Evolutionary conservation across 768 basidiomycete genomes (phyloP).

Genomic region (Pisolithus tinctorius): DNA sequence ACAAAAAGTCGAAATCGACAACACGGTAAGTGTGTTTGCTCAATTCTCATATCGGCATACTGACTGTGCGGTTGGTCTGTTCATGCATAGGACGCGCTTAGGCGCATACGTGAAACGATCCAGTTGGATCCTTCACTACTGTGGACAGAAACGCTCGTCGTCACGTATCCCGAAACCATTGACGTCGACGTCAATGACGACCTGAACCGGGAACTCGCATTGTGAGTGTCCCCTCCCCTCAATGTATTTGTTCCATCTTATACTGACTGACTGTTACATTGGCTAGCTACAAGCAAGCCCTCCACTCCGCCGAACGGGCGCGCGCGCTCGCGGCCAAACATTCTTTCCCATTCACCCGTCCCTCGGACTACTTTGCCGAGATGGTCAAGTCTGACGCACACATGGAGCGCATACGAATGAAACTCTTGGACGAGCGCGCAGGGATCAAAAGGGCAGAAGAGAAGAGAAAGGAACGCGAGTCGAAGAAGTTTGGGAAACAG

Average conservation of each 20-base stretch:
- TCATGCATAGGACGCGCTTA: conserved; percentile 56
- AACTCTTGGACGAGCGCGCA: conserved; percentile 81
- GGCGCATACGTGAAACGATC: conserved; percentile 74
- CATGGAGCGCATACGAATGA: conserved; percentile 94
- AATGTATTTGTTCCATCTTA: neutral
- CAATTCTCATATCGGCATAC: neutral
- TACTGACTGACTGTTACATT: neutral
- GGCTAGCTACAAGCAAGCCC: conserved; percentile 88
- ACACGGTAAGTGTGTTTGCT: conserved; percentile 46
- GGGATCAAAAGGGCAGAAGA: conserved; percentile 89
- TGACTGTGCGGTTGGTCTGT: neutral
- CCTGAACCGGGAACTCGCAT: conserved; percentile 89
- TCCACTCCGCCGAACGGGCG: conserved; percentile 75
- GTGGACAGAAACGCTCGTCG: conserved; percentile 78
- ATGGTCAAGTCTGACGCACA: conserved; percentile 98
- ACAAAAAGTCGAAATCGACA: conserved; percentile 67
- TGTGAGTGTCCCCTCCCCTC: conserved; percentile 48
- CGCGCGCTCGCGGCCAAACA: conserved; percentile 71
- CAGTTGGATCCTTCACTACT: conserved; percentile 66
- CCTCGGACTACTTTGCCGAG: conserved; percentile 93
- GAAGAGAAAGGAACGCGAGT: conserved; percentile 84
- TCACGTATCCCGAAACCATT: conserved; percentile 68
- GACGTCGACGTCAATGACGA: conserved; percentile 81
- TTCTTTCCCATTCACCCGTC: conserved; percentile 83
- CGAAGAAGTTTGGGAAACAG: conserved; percentile 98